Conservation (phyloP, 2,329 filamentous ascomycete genomes). For the Rutstroemia sp. region DNA sequence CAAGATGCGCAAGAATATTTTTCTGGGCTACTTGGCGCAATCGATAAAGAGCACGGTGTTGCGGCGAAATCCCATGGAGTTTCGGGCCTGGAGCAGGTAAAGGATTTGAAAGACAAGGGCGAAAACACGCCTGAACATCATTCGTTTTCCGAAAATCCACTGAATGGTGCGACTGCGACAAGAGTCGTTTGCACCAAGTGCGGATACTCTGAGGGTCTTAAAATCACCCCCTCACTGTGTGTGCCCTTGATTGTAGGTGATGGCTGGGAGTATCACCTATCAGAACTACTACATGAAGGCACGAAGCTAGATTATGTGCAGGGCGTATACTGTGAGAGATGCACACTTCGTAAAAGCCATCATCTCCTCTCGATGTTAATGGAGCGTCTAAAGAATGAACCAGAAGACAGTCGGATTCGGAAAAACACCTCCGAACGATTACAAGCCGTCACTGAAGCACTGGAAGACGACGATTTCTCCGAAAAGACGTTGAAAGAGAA, state of each 20-base stretch:
- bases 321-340: constrained; percentile 86
- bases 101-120: constrained; percentile 2
- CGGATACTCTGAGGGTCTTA: constrained; percentile 79
- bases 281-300: constrained; percentile 76
- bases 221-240: constrained; percentile 89
- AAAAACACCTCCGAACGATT: constrained; percentile 46
- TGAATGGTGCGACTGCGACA: constrained; percentile 84
- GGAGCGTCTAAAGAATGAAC: constrained; percentile 32
- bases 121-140: constrained; percentile 6
- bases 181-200: constrained; percentile 81
- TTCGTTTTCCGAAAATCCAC: constrained; percentile 55
- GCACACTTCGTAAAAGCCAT: constrained; percentile 62
- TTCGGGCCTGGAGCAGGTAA: constrained; percentile 21
- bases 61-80: constrained; percentile 29
- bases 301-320: constrained; percentile 79
- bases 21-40: constrained; percentile 76
- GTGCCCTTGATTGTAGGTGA: constrained; percentile 75
- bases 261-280: constrained; percentile 58
- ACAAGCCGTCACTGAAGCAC: constrained; percentile 56
- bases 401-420: constrained; percentile 13
- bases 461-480: constrained; percentile 75
- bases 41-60: constrained; percentile 68
- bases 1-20: constrained; percentile 98
- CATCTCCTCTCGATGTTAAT: constrained; percentile 42
- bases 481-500: constrained; percentile 56